Percentiles rank a stretch among this genome's conserved stretches.
These are phyloP conservation scores for Chondrostereum purpureum DNA, from an alignment of 1,284 basidiomycete species.

Conservation along the genomic window DNA sequence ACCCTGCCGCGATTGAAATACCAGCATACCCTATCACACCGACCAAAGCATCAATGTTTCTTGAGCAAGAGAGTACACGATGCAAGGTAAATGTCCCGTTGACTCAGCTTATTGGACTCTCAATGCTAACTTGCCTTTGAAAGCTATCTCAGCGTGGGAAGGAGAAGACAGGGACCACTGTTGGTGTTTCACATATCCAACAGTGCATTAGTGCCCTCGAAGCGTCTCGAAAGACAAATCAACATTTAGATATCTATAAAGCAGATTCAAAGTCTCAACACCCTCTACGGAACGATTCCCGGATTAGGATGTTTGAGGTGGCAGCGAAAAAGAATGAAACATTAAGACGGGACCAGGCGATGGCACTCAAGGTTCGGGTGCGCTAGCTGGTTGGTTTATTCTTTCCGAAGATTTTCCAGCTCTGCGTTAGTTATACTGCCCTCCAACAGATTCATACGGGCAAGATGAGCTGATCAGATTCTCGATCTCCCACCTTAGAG, in stretches of 20 bases:
- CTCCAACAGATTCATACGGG: conserved; percentile 4
- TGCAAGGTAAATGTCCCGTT: no score
- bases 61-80: no score
- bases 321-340: not conserved
- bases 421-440: no score
- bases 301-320: conserved; percentile 3
- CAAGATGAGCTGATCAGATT: not conserved
- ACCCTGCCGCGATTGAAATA: no score
- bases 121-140: no score
- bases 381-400: not conserved
- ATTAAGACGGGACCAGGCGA: not conserved
- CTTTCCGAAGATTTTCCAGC: not conserved
- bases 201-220: conserved; percentile 6
- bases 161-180: not conserved
- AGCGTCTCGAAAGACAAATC: not conserved
- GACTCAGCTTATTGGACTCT: no score
- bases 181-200: conserved; percentile 4
- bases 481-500: not conserved
- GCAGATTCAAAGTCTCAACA: conserved; percentile 1
- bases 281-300: conserved; percentile 1
- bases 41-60: no score
- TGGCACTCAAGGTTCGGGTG: conserved; percentile 4
- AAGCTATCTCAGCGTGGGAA: no score
- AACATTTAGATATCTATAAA: not conserved
- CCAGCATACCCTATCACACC: no score